Base-by-base conservation (phyloP, 2,329 filamentous ascomycete genomes). In the Leptographium wingfieldii region DNA sequence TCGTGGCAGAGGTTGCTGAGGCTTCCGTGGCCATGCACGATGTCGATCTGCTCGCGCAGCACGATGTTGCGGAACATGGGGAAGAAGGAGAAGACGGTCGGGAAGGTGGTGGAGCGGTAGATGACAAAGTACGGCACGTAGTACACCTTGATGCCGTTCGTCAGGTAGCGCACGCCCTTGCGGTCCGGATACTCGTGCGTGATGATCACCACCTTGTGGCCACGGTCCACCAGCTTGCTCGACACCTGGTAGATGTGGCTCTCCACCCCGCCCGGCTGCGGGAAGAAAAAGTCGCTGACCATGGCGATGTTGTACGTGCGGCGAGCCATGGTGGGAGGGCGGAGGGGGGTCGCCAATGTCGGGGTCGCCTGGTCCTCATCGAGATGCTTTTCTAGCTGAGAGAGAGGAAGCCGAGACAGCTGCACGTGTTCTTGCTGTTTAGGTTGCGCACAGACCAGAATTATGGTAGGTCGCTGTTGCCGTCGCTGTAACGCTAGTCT, bases 261-360 rank as follows among this genome's bases (percentile, higher is more conserved):
- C 76, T 99, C 94, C 65, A 99, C 85, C 67, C 94, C 94, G 70
- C 94, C 92, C 58, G 94, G 92, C 69, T 97, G 92, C 16, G 94
- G 94, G 71, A 95, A 99, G 85, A 99, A 99, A 81, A 95, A 96
- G 79, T 99, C 94, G 81, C 92, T 92, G 72, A 96, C 89, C 94
- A 99, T 99, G 64, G 83, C 84, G 74, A 86, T 86, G 69, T 84
- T 86, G 73, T 85, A 86, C 38, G 80, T 82, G 64, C 77, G 77
- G 66, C 76, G 79, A 66, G 77, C 73, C 74, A 80, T 82, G 59
- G 66, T 73, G 72, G 58, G 38, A 14, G 2, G 19, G 3, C 22
- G 40, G 27, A 11, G 22, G 55, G 10, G 56, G 29, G 11, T 29
- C 14, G 52, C 52, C 29, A 12, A 46, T 27, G 27, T 33, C 52